Evolutionary conservation across 2,329 filamentous ascomycete genomes (phyloP).

Genomic region (Pseudocercospora pini-densiflorae): DNA sequence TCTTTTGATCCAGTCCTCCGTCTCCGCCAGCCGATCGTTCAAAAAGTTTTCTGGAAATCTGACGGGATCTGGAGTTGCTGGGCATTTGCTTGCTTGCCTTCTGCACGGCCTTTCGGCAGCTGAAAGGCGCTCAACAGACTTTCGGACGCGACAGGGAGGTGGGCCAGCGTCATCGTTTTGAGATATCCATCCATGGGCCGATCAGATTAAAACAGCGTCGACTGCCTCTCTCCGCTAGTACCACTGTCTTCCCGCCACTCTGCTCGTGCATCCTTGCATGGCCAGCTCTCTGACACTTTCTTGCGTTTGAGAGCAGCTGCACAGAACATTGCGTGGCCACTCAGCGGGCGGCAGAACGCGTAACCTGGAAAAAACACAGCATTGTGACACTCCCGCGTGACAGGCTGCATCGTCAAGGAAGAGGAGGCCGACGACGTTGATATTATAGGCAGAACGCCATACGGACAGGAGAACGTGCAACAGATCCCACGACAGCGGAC

Average conservation of each 20-base stretch:
- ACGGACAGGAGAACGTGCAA: slow-evolving; percentile 1
- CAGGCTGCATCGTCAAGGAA: background rate
- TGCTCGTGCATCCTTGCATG: background rate
- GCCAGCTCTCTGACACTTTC: background rate
- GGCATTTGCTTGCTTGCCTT: background rate
- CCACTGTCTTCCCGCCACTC: background rate
- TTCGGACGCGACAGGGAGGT: background rate
- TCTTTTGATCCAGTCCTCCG: background rate
- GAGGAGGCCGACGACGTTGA: background rate
- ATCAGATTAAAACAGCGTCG: background rate
- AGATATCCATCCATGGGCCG: background rate
- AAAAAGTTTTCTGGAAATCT: background rate
- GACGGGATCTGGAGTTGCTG: background rate
- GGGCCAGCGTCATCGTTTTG: background rate
- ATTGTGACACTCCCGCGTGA: background rate
- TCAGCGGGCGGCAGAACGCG: slow-evolving; percentile 1
- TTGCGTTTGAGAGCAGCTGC: background rate
- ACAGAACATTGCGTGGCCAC: background rate
- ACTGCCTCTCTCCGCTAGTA: background rate
- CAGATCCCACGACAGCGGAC: slow-evolving; percentile 12
- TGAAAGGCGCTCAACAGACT: background rate
- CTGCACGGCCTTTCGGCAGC: background rate
- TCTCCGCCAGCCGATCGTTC: background rate
- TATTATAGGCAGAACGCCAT: background rate
- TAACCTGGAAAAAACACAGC: background rate